Conservation (phyloP, 371 early-diverging fungal species). For the Mycotypha africana region DNA sequence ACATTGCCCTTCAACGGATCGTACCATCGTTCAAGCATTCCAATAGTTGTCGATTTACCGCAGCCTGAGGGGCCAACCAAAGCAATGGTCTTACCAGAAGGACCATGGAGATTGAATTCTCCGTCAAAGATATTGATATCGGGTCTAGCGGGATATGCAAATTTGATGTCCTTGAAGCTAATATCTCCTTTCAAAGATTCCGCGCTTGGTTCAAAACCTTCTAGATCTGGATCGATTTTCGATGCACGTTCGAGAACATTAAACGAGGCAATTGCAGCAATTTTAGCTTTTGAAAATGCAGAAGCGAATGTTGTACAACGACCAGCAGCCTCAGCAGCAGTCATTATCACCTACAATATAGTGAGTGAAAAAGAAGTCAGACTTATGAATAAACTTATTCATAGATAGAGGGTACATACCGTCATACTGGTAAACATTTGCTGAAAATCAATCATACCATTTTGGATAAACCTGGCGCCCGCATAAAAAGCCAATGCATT, state of each 20-base stretch:
- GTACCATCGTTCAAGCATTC: conserved; percentile 84
- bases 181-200: conserved; percentile 46
- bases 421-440: conserved; percentile 62
- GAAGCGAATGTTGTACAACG: conserved; percentile 41
- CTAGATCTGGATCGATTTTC: conserved; percentile 62
- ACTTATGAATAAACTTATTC: too few species aligned
- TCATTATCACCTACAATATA: conserved; percentile 74
- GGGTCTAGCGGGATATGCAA: conserved; percentile 81
- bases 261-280: conserved; percentile 73
- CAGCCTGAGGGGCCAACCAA: conserved; percentile 85
- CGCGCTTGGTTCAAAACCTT: conserved; percentile 48
- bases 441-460: conserved; percentile 21
- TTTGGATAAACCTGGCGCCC: conserved; percentile 38
- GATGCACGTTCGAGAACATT: conserved; percentile 66
- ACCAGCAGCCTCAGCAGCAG: conserved; percentile 61
- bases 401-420: too few species aligned
- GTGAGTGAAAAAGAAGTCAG: too few species aligned
- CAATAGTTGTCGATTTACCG: conserved; percentile 83
- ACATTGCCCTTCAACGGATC: conserved; percentile 64
- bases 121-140: conserved; percentile 73
- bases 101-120: conserved; percentile 61
- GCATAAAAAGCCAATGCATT: conserved; percentile 54
- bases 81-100: conserved; percentile 74
- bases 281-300: conserved; percentile 71
- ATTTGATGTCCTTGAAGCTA: conserved; percentile 53